Evolutionary conservation across 257 asterid species (phyloP), one percentile per base, ranked within the genome.

Genomic region (Solanum megistacrolobum): DNA sequence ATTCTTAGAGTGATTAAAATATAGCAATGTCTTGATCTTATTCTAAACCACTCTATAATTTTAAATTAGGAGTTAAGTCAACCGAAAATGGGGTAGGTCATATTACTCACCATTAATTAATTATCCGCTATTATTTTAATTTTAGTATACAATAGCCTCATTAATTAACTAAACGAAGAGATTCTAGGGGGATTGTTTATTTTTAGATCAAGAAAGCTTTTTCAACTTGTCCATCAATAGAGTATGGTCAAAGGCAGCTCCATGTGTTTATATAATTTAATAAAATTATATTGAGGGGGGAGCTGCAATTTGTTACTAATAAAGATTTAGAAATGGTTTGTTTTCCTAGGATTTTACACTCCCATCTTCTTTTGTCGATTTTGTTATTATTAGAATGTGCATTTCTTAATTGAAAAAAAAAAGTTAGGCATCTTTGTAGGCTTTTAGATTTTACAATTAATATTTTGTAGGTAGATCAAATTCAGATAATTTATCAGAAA

Each of bases 201-300:
- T 38, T 86, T 10, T 71, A 32, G 84, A 90, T 90, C 62, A 86
- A 88, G 20, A 66, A 85, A 66, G 41, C 55, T 87, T 43, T 72
- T 87, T 79, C 87, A 72, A 65, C 76, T 75, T 87, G 88, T 78
- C 79, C 83, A 41, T 87, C 69, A n/a, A 35, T 81, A 72, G 52
- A 86, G 88, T 90, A 76, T 86, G 72, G 91, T 91, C 88, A 88
- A 91, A 88, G 90, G 89, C 86, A 90, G 84, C 89, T 86, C 89
- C 95, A 90, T 92, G 93, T 89, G 92, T 79, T 87, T 83, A 84
- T 87, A 79, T 66, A 84, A 46, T 36, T 87, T 35, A 87, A 65
- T 86, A 84, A 81, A 83, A 18, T 27, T 14, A 29, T 82, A 21
- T 68, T 46, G 36, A 82, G 66, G 35, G 46, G 23, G 65, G 46